Evolutionary conservation across 2,329 filamentous ascomycete species (phyloP), one percentile per base, ranked within the genome.

Genomic region (Didymella keratinophila): DNA sequence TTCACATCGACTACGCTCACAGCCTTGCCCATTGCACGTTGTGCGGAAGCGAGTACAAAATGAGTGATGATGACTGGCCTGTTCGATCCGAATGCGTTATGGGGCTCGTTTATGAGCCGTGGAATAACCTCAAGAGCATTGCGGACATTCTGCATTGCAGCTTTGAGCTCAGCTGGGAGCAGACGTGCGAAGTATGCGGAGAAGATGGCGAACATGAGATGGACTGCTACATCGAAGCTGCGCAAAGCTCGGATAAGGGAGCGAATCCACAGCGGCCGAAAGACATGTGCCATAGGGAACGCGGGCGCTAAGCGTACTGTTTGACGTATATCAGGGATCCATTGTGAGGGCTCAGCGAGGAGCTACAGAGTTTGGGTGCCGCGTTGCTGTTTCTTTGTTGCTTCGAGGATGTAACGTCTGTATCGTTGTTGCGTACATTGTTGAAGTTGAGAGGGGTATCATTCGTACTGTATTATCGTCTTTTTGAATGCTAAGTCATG

Each of bases 401-500:
- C 39, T 42, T 42, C 8, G 39, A 16, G 10, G 8, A 4, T 42
- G 11, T 14, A 14, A 14, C 21, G 21, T 12, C 3, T 9, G 11
- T 7, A 5, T 16, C 28, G 14, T 25, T 28, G 2, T 32, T 45
- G 49, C 41, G 21, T 25, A 12, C 25, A 9, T 27, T 9, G 18
- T 21, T 46, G 23, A 28, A 48, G 43, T 14, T 28, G 47, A 45
- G 20, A 53, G 41, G 49, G 56, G 56, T 53, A 58, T 58, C 49
- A 42, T 53, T 53, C 20, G 20, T 34, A 12, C 39, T 46, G 25
- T 9, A 32, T 39, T 45, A 45, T 21, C 25, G 8, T 21, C 21
- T 49, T 2, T 36, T 20, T 25, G 2, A 12, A 37, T 10, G 11
- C 47, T 42, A 18, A 16, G 16, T 28, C 18, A 25, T 30, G 8